phyloP scores from a whole-genome alignment of 352 stramenopile species.

The Globisporangium paroecandrum region DNA sequence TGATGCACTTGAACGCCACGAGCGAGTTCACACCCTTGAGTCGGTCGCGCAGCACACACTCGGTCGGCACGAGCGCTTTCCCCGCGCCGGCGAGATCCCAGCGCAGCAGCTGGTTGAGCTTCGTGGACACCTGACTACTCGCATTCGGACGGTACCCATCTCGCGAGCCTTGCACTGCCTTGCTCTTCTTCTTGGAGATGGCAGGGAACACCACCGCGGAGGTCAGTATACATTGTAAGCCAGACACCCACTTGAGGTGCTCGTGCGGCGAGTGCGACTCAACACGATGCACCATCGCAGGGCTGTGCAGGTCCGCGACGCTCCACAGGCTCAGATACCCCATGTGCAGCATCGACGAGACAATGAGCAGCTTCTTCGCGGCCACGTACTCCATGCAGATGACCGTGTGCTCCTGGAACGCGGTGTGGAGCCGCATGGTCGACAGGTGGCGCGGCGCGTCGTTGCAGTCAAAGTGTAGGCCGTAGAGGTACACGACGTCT shows the following conservation, averaged over 20 bases:
- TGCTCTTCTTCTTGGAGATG: conserved; percentile 18
- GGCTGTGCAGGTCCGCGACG: conserved; percentile 42
- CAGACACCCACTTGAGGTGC: conserved; percentile 51
- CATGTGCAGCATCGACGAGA: conserved; percentile 49
- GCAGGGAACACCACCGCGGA: conserved; percentile 48
- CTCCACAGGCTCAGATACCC: conserved; percentile 65
- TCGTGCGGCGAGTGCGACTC: conserved; percentile 54
- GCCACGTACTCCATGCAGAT: conserved; percentile 60
- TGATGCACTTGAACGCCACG: conserved; percentile 41
- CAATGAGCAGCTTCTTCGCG: conserved; percentile 32
- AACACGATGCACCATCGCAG: conserved; percentile 56
- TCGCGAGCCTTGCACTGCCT: neutral
- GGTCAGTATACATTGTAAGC: conserved; percentile 44
- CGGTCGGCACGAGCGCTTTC: conserved; percentile 19
- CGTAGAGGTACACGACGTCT: conserved; percentile 70
- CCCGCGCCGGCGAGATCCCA: conserved; percentile 37
- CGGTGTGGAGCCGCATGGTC: conserved; percentile 67
- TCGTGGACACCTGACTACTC: conserved; percentile 33
- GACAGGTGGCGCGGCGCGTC: conserved; percentile 58
- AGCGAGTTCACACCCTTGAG: conserved; percentile 54
- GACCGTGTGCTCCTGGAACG: conserved; percentile 67
- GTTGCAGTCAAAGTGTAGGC: conserved; percentile 56
- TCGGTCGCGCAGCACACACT: conserved; percentile 30
- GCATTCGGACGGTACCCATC: conserved; percentile 34
- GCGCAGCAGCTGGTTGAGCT: conserved; percentile 52